Percentiles rank a stretch among this genome's conserved stretches.
Evolutionary conservation across 2,329 filamentous ascomycete genomes (phyloP).

Genomic region (Fusarium veterinarium): DNA sequence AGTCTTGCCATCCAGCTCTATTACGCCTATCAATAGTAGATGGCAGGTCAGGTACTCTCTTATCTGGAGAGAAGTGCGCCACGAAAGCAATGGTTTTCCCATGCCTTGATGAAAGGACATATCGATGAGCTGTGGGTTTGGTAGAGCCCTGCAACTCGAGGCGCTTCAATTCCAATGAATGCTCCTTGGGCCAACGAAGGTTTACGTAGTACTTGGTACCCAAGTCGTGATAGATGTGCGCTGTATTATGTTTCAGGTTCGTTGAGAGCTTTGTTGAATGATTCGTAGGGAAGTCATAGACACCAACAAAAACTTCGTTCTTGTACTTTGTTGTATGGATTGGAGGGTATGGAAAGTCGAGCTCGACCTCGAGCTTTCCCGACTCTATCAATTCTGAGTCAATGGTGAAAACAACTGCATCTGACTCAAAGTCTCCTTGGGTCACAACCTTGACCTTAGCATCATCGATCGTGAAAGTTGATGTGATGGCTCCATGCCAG

Average conservation of each 20-base stretch:
- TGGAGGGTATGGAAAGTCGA: conserved; percentile 58
- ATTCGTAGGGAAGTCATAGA: conserved; percentile 53
- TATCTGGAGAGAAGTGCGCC: conserved; percentile 49
- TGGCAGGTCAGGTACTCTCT: conserved; percentile 41
- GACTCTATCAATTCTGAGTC: conserved; percentile 50
- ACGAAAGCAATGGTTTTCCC: conserved; percentile 45
- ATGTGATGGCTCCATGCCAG: conserved; percentile 48
- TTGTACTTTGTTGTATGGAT: conserved; percentile 55
- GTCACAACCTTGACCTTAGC: conserved; percentile 50
- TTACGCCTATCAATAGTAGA: conserved; percentile 42
- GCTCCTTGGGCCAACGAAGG: conserved; percentile 47
- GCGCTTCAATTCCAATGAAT: conserved; percentile 27
- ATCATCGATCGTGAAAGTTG: conserved; percentile 50
- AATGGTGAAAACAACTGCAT: conserved; percentile 52
- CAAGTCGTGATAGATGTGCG: conserved; percentile 53
- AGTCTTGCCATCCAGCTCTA: conserved; percentile 47
- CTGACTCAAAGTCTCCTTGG: conserved; percentile 53
- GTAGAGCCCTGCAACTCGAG: conserved; percentile 42
- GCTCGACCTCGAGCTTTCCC: conserved; percentile 51
- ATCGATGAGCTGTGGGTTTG: conserved; percentile 47
- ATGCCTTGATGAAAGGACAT: conserved; percentile 42
- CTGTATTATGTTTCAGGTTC: conserved; percentile 19
- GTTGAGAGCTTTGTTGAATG: conserved; percentile 50
- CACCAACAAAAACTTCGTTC: conserved; percentile 56
- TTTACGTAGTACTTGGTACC: conserved; percentile 55